Evolutionary conservation across 2,329 filamentous ascomycete species (phyloP), one percentile per base, ranked within the genome.

Genomic region (Rhinocladiella mackenziei): DNA sequence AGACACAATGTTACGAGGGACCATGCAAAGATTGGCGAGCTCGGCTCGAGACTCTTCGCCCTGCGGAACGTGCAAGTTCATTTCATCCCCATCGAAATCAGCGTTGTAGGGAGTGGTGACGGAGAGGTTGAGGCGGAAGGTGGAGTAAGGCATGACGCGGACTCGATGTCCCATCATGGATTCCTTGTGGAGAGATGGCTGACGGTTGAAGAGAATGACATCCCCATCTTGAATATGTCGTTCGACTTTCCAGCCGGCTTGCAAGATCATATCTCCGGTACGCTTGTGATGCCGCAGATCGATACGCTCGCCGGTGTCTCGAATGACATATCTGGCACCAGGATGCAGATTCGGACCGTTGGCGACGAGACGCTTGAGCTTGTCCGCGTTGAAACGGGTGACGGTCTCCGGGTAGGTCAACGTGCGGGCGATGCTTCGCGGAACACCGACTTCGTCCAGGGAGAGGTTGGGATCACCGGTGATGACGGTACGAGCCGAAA

Each of bases 101-200:
- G 92, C 92, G 71, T 99, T 99, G 75, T 99, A 99, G 0, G 92
- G 92, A 19, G 89, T 94, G 1, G 94, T 98, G 61, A 98, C 92
- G 0, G 92, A 98, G 57, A 98, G 69, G 62, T 99, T 99, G 34
- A 99, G 78, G 53, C 92, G 84, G 75, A 99, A 99, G 1, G 92
- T 99, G 4, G 92, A 98, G 67, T 95, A 98, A 2, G 92, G 92
- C 89, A 98, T 97, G 50, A 99, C 92, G 49, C 84, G 84, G 53
- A 98, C 92, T 58, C 88, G 83, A 69, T 99, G 92, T 67, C 88
- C 92, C 94, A 98, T 98, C 92, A 98, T 99, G 49, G 92, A 98
- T 65, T 98, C 92, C 69, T 99, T 99, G 76, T 99, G 92, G 60
- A 99, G 75, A 25, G 92, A 99, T 1, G 92, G 92, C 64, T 99